Evolutionary conservation across 2,329 filamentous ascomycete species (phyloP).

Genomic region (Sporothrix brunneoviolacea): DNA sequence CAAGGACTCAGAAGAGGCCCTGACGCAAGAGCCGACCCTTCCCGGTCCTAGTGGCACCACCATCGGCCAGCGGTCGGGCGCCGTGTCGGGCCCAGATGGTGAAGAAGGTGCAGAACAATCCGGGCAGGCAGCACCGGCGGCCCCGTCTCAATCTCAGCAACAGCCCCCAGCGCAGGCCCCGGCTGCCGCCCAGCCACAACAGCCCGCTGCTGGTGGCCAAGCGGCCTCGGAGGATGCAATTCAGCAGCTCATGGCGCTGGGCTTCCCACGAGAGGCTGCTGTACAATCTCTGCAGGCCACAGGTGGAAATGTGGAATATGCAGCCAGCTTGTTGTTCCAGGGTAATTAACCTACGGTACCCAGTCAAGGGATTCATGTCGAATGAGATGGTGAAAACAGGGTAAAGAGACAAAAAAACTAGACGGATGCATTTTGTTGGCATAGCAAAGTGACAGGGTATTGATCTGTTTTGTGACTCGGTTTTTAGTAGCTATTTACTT

Average conservation of each 20-base stretch:
- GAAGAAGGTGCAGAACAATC: background rate
- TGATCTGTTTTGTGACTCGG: too few relatives aligned
- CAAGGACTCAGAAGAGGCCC: constrained; percentile 67
- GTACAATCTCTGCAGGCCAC: constrained; percentile 75
- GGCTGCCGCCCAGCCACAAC: constrained; percentile 21
- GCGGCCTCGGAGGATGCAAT: constrained; percentile 58
- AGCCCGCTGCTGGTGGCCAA: constrained; percentile 23
- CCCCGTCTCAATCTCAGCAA: background rate
- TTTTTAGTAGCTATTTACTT: too few relatives aligned
- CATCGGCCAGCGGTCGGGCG: constrained; percentile 77
- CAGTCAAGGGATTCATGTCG: too few relatives aligned
- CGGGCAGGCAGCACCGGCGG: background rate
- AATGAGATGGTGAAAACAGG: too few relatives aligned
- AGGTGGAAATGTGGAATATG: constrained; percentile 78
- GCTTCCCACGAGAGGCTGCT: constrained; percentile 69
- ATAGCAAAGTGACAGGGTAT: too few relatives aligned
- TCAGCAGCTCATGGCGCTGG: constrained; percentile 68
- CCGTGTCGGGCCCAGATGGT: constrained; percentile 48
- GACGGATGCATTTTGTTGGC: too few relatives aligned
- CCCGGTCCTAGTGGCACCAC: constrained; percentile 82
- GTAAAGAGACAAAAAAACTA: too few relatives aligned
- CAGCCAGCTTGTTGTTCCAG: constrained; percentile 71
- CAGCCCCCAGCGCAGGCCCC: constrained; percentile 18
- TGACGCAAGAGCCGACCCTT: constrained; percentile 74
- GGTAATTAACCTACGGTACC: too few relatives aligned